Base-by-base conservation (phyloP, 805 yeast genomes). In the Debaryomyces castellii region DNA sequence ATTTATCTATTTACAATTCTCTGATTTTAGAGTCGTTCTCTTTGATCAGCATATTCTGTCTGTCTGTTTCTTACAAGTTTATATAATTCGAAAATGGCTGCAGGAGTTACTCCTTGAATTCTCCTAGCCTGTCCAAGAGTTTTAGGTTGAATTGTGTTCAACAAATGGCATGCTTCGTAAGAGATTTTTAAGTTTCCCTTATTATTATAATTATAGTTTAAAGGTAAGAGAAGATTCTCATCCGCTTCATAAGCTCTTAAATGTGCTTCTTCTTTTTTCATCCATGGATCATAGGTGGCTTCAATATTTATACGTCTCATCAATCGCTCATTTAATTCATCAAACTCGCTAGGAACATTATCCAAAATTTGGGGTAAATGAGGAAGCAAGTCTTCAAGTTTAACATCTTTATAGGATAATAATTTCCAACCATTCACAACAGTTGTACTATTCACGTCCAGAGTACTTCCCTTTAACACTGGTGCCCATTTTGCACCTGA, bases 41-140 rank as follows among this genome's bases (percentile, higher is more conserved):
- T 55, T 49, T 58, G 57, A 7, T 44, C 44, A 10, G 60, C 57
- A 17, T 57, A 45, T 27, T 54, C 55, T 3, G 30, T 44, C 48
- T 67, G 72, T 14, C 51, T 59, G 17, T 65, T 60, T 44, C 63
- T 69, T 5, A 75, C 75, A 45, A 85, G 61, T 49, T 83, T 73
- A 59, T 83, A 87, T 39, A 91, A 72, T 59, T 88, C 95, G 51
- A 89, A 86, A 14, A 89, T 72, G 0, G 97, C 94, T 0, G 97
- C 92, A 0, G 98, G 96, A 0, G 98, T 92, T 2, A 94, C 83
- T 0, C 99, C 98, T 58, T 94, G 96, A 10, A 92, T 86, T 54
- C 98, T 75, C 60, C 96, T 77, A 0, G 98, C 98, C 62, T 94
- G 98, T 0, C 98, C 98, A 38, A 94, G 81, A 0, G 97, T 94